Base-by-base conservation (phyloP, 2,329 filamentous ascomycete species). In the Colletotrichum godetiae region DNA sequence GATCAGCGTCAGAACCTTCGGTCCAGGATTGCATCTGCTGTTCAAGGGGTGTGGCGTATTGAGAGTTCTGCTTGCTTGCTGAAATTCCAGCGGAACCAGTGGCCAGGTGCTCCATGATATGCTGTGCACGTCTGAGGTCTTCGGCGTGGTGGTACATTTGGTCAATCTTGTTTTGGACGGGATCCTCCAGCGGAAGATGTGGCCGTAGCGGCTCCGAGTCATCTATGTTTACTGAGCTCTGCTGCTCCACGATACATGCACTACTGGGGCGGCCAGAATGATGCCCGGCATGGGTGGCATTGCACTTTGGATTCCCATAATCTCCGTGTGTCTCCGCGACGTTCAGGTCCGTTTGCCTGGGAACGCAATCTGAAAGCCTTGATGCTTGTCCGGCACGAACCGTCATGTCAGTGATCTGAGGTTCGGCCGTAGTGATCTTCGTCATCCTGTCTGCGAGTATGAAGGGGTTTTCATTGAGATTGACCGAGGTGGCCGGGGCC, bases 81-180 rank as follows among this genome's bases (percentile, higher is more conserved):
- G 56, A 15, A 24, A 24, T 8, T 12, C 27, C 53, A 19, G 27
- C 31, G 62, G 73, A 29, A 61, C 80, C 74, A 49, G 77, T 78
- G 15, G 79, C 77, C 13, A 84, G 75, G 57, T 83, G 81, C 57
- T 82, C 80, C 57, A 80, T 76, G 68, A 81, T 81, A 71, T 84
- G 82, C 35, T 80, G 78, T 22, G 79, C 75, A 59, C 77, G 77
- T 63, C 82, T 78, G 5, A 85, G 78, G 29, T 81, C 79, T 52
- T 82, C 75, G 8, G 80, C 79, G 73, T 83, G 80, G 3, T 80
- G 79, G 63, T 81, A 79, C 1, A 82, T 74, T 53, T 78, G 75
- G 62, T 80, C 77, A 57, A 83, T 79, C 53, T 79, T 78, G 67
- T 76, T 68, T 37, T 78, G 70, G n/a, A 79, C 29, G 5, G 66